Conservation (phyloP, 495 filamentous ascomycete species). For the Viridothelium virens region DNA sequence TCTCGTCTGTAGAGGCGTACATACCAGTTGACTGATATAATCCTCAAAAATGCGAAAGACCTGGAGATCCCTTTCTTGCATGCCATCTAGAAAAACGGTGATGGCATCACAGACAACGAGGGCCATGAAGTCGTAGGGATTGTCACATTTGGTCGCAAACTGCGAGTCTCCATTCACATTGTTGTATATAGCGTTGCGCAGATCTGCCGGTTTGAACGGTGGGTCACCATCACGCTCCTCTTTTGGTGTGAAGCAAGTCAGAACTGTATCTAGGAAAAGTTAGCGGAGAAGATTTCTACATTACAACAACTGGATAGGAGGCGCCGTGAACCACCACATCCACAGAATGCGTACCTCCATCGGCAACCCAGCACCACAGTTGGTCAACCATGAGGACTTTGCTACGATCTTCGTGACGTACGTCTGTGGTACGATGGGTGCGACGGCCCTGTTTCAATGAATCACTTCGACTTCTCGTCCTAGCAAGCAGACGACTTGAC, state of each 20-base stretch:
- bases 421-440: not conserved
- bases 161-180: constrained; percentile 1
- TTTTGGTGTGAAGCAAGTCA: constrained; percentile 3
- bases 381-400: constrained; percentile 7
- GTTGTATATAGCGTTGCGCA: constrained; percentile 3
- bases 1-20: not conserved
- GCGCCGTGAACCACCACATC: not conserved
- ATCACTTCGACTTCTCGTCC: not conserved
- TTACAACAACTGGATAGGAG: not conserved
- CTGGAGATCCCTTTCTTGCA: not conserved
- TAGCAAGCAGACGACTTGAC: not conserved
- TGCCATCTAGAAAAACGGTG: constrained; percentile 2
- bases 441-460: not conserved
- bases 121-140: constrained; percentile 5
- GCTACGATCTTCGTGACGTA: constrained; percentile 5
- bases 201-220: not conserved
- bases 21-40: constrained; percentile 8
- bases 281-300: not conserved
- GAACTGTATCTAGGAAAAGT: not conserved
- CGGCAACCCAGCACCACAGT: constrained; percentile 8
- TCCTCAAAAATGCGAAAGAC: constrained; percentile 11
- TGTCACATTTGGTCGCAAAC: constrained; percentile 9
- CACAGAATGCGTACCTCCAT: not conserved
- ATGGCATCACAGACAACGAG: constrained; percentile 1
- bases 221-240: constrained; percentile 9